These are phyloP conservation scores for Monascus ruber DNA, from an alignment of 2,329 filamentous ascomycete species.

Conservation along the genomic window DNA sequence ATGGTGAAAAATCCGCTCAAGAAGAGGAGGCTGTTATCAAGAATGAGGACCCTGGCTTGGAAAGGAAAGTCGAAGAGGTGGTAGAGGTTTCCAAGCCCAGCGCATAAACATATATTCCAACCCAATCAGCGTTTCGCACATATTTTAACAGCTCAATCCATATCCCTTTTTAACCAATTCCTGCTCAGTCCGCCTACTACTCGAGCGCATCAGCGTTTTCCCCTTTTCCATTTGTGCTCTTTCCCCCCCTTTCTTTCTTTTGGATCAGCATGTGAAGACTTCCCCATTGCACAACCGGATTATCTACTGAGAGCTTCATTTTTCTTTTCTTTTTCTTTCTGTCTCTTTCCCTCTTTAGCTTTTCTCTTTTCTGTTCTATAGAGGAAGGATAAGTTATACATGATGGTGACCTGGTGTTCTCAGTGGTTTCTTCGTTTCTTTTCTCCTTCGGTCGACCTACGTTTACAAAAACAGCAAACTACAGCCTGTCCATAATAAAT, in stretches of 20 bases:
- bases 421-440: no score
- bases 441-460: no score
- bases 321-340: slow-evolving; percentile 5
- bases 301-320: neutral
- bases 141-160: no score
- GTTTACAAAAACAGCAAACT: no score
- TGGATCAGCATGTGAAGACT: neutral
- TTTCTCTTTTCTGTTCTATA: no score
- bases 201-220: neutral
- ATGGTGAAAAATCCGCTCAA: slow-evolving; percentile 8
- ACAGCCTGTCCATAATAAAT: no score
- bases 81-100: slow-evolving; percentile 15
- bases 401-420: no score
- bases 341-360: neutral
- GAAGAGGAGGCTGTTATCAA: slow-evolving; percentile 8
- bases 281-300: neutral
- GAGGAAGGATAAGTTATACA: no score
- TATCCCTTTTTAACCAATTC: no score
- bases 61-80: slow-evolving; percentile 17
- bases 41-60: slow-evolving; percentile 15
- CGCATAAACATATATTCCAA: slow-evolving; percentile 17
- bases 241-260: slow-evolving; percentile 1
- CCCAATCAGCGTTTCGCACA: no score
- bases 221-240: slow-evolving; percentile 2
- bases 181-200: no score